These are phyloP conservation scores for Globisporangium takayamanum DNA, from an alignment of 352 stramenopile genomes.

Conservation along the genomic window DNA sequence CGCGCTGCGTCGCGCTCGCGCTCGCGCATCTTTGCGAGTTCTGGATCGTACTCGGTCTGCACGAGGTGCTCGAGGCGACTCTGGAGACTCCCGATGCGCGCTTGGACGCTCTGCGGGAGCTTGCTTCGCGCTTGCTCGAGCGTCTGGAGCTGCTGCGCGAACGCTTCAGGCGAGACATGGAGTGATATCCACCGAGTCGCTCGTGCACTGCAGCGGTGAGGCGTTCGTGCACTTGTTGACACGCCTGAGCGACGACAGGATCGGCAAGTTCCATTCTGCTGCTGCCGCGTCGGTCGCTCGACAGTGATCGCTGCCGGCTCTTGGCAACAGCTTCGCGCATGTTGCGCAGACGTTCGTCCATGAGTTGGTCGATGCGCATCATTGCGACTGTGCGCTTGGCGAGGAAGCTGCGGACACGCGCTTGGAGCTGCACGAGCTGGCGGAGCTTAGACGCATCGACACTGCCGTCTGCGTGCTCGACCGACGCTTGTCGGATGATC, in stretches of 20 bases:
- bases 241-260: conserved; percentile 7
- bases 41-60: conserved; percentile 33
- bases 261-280: conserved; percentile 7
- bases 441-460: conserved; percentile 2
- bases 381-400: conserved; percentile 28
- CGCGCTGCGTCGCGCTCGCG: conserved; percentile 18
- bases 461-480: neutral
- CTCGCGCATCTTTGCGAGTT: conserved; percentile 17
- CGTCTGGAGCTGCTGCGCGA: conserved; percentile 20
- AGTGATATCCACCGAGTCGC: conserved; percentile 9
- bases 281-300: neutral
- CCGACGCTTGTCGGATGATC: conserved; percentile 25
- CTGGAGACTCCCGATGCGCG: conserved; percentile 35
- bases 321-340: conserved; percentile 12
- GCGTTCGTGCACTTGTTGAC: conserved; percentile 13
- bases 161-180: conserved; percentile 17
- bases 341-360: conserved; percentile 35
- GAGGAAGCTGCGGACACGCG: conserved; percentile 37
- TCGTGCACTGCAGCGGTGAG: conserved; percentile 14
- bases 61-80: conserved; percentile 27
- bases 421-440: conserved; percentile 33
- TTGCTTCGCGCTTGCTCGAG: conserved; percentile 20
- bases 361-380: conserved; percentile 44
- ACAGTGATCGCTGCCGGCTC: neutral
- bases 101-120: conserved; percentile 24